Percentiles rank a stretch among this genome's conserved stretches.
phyloP scores from a whole-genome alignment of 2,329 filamentous ascomycete species.

The Alternaria solani region DNA sequence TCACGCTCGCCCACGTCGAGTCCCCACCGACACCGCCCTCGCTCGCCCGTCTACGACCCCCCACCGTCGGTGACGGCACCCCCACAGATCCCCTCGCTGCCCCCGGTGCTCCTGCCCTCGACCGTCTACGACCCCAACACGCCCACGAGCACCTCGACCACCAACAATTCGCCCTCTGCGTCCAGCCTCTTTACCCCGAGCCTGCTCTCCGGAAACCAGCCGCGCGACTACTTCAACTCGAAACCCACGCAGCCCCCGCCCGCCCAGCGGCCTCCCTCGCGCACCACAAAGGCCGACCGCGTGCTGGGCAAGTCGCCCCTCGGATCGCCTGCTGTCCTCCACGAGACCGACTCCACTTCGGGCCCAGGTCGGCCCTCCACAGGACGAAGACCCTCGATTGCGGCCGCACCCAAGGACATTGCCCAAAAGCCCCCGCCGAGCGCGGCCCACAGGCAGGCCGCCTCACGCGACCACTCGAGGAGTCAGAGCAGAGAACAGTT shows the following conservation, averaged over 20 bases:
- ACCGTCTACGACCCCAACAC: constrained; percentile 50
- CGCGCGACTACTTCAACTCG: constrained; percentile 52
- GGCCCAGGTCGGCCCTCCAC: constrained; percentile 32
- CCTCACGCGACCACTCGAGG: constrained; percentile 27
- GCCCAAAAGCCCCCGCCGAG: constrained; percentile 33
- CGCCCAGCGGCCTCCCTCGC: constrained; percentile 40
- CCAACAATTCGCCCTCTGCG: constrained; percentile 44
- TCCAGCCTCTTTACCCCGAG: constrained; percentile 46
- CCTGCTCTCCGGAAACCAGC: constrained; percentile 31
- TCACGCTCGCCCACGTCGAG: constrained; percentile 51
- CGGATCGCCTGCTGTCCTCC: constrained; percentile 46
- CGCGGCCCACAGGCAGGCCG: constrained; percentile 28
- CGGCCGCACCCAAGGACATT: constrained; percentile 22
- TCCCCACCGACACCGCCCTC: constrained; percentile 42
- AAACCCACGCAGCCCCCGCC: constrained; percentile 31
- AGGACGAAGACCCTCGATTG: constrained; percentile 31
- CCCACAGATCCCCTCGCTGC: constrained; percentile 43
- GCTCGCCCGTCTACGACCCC: constrained; percentile 45
- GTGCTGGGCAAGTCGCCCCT: constrained; percentile 45
- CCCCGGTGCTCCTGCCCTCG: constrained; percentile 42
- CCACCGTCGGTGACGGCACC: constrained; percentile 43
- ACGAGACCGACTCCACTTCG: constrained; percentile 36
- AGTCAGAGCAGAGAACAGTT: constrained; percentile 35
- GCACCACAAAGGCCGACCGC: constrained; percentile 36
- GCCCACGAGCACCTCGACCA: constrained; percentile 40